These are phyloP conservation scores for Trebouxia sp. DNA, from an alignment of 139 green algal genomes.

Conservation along the genomic window DNA sequence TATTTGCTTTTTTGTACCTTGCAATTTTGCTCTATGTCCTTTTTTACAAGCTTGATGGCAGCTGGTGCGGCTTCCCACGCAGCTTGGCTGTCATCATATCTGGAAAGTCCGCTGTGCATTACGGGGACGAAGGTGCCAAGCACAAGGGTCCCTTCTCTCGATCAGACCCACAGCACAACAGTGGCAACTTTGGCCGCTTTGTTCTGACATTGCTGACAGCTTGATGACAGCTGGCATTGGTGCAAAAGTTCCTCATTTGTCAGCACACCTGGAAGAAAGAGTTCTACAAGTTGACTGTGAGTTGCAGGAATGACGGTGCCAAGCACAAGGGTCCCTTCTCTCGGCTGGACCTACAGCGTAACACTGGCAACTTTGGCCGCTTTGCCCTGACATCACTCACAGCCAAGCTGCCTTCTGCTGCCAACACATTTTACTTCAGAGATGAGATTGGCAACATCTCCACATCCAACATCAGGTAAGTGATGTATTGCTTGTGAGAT, in stretches of 20 bases:
- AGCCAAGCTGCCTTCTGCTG: slow-evolving; percentile 59
- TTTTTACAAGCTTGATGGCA: too few relatives aligned
- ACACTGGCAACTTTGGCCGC: slow-evolving; percentile 12
- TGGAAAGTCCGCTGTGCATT: not conserved
- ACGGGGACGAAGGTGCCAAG: slow-evolving; percentile 29
- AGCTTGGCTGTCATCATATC: not conserved
- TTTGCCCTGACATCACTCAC: slow-evolving; percentile 51
- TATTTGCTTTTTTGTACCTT: too few relatives aligned
- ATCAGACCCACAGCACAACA: slow-evolving; percentile 45
- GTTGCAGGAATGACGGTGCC: slow-evolving; percentile 26
- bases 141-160: slow-evolving; percentile 64
- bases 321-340: slow-evolving; percentile 61
- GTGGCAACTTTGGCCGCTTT: slow-evolving; percentile 10
- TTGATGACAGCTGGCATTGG: too few relatives aligned
- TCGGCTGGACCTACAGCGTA: slow-evolving; percentile 52
- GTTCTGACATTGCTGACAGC: slow-evolving; percentile 52
- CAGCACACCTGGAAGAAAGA: not conserved
- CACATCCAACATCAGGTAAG: slow-evolving; percentile 50
- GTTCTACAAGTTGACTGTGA: not conserved
- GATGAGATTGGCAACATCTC: slow-evolving; percentile 94
- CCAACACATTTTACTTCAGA: slow-evolving; percentile 77
- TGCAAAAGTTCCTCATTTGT: not conserved
- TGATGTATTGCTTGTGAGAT: too few relatives aligned
- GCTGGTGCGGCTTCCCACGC: not conserved
- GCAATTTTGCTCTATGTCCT: too few relatives aligned